phyloP scores from a whole-genome alignment of 805 yeast species.

The Spathaspora girioi region DNA sequence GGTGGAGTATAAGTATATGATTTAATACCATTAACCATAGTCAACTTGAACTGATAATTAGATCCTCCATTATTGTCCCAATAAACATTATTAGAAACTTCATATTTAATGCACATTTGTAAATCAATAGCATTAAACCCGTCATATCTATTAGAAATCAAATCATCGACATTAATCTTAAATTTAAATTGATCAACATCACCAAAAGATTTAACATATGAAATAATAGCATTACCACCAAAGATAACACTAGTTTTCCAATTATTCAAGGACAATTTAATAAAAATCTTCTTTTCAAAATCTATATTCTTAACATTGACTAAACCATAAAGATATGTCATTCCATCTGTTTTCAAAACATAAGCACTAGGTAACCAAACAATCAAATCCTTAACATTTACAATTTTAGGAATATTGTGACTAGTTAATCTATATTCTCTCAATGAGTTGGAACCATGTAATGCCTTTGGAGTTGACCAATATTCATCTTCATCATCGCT shows the following conservation, averaged over 20 bases:
- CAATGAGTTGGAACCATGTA: not conserved
- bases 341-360: conserved; percentile 7
- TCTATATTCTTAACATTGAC: conserved; percentile 33
- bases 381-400: not conserved
- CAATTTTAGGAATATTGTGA: conserved; percentile 8
- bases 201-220: conserved; percentile 8
- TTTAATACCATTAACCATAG: conserved; percentile 1
- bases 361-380: conserved; percentile 7
- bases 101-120: conserved; percentile 32
- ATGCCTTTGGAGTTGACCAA: conserved; percentile 5
- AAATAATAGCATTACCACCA: conserved; percentile 15
- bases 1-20: conserved; percentile 4
- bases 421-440: conserved; percentile 6
- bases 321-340: conserved; percentile 14
- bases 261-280: conserved; percentile 48
- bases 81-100: conserved; percentile 19
- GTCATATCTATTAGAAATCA: conserved; percentile 3
- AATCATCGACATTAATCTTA: conserved; percentile 37
- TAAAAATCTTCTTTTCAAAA: conserved; percentile 30
- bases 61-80: conserved; percentile 38
- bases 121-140: conserved; percentile 21
- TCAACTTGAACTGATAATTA: conserved; percentile 30
- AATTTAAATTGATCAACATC: conserved; percentile 49
- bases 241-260: conserved; percentile 38
- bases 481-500: conserved; percentile 21